Evolutionary conservation across 176 grass and related monocot species (phyloP).

Genomic region (Tuctoria greenei): DNA sequence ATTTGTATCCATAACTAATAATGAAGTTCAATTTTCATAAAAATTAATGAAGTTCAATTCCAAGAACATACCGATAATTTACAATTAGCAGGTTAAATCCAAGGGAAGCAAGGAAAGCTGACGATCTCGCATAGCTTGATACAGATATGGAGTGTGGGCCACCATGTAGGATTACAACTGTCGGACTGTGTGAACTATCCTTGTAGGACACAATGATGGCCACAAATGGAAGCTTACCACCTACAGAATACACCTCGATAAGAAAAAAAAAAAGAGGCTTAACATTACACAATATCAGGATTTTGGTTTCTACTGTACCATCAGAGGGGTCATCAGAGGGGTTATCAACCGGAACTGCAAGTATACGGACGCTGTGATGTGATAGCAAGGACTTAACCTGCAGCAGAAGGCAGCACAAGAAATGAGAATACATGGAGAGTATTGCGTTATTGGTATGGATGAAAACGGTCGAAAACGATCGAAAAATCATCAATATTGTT

Average conservation of each 20-base stretch:
- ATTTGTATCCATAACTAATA: not conserved
- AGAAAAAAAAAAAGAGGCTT: not conserved
- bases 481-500: too few species aligned
- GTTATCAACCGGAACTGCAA: slow-evolving; percentile 65
- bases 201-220: slow-evolving; percentile 73
- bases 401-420: not conserved
- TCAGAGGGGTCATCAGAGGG: slow-evolving; percentile 52
- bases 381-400: slow-evolving; percentile 67
- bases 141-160: slow-evolving; percentile 77
- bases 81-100: slow-evolving; percentile 79
- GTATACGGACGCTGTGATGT: slow-evolving; percentile 53
- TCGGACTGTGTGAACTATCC: slow-evolving; percentile 50
- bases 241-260: slow-evolving; percentile 30
- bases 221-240: slow-evolving; percentile 70
- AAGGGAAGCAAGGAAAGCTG: slow-evolving; percentile 74
- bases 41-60: not conserved
- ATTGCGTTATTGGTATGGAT: not conserved
- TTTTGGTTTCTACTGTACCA: slow-evolving; percentile 34
- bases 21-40: too few species aligned
- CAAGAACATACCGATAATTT: slow-evolving; percentile 72
- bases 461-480: too few species aligned
- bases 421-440: slow-evolving; percentile 12
- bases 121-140: slow-evolving; percentile 73
- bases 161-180: slow-evolving; percentile 79
- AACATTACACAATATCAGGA: not conserved